A percentile compares a stretch with the other conserved stretches of the same genome.
Evolutionary conservation across 2,329 filamentous ascomycete species (phyloP).

Genomic region (Hypoxylon sp.): DNA sequence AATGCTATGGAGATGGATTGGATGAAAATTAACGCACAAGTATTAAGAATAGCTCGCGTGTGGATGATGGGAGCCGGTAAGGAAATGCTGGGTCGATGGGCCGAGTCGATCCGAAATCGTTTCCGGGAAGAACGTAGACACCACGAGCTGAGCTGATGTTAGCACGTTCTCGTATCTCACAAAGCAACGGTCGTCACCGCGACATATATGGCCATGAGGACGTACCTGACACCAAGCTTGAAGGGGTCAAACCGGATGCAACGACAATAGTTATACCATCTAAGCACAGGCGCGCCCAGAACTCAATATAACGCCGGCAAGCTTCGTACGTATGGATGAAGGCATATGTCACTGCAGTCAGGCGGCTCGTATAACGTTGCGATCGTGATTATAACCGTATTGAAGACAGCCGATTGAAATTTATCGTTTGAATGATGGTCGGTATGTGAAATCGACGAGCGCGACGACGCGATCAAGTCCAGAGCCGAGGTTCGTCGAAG

Average conservation of each 20-base stretch:
- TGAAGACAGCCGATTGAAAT: not conserved
- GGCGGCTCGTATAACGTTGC: slow-evolving; percentile 1
- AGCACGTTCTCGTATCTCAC: slow-evolving; percentile 15
- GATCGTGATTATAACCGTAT: slow-evolving; percentile 5
- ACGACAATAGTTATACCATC: slow-evolving; percentile 7
- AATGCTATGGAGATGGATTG: not conserved
- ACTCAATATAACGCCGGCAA: slow-evolving; percentile 4
- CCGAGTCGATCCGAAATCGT: not conserved
- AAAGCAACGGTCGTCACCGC: not conserved
- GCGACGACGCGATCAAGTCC: slow-evolving; percentile 12
- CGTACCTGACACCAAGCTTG: slow-evolving; percentile 16
- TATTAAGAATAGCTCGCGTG: not conserved
- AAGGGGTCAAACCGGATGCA: slow-evolving; percentile 5
- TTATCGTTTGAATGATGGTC: not conserved
- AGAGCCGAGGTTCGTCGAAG: slow-evolving; percentile 8
- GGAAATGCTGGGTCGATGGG: not conserved
- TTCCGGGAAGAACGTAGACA: slow-evolving; percentile 4
- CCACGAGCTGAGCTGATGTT: slow-evolving; percentile 9
- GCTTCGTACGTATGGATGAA: slow-evolving; percentile 11
- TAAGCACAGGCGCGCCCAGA: slow-evolving; percentile 23
- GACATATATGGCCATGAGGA: not conserved
- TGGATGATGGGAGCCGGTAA: not conserved
- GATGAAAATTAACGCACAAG: not conserved
- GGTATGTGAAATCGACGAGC: not conserved
- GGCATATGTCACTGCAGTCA: slow-evolving; percentile 24